Evolutionary conservation across 1,139 yeast species (phyloP), one percentile per base, ranked within the genome.

Genomic region (Casaregolazyma lundiana): DNA sequence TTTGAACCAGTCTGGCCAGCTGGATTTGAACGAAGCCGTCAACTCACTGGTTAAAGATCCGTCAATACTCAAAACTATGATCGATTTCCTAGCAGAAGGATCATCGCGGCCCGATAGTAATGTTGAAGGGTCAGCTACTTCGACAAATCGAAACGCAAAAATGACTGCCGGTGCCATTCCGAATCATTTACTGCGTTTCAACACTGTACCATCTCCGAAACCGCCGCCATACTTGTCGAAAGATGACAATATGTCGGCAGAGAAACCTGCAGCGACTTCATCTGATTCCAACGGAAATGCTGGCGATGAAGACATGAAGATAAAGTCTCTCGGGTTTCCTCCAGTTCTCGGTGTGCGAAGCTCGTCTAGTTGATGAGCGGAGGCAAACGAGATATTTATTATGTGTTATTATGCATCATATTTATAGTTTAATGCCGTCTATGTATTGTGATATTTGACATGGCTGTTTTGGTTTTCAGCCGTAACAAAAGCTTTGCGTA

Each of bases 11-110:
- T 38, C 48, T 13, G 50, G 44, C 17, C 40, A 35, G 9, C 11
- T 42, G 21, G 54, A 48, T 36, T 48, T 60, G 41, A 60, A 56
- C 35, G 54, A 52, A 16, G 59, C 63, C 19, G 52, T 60, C 8
- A 50, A 53, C 35, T 53, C 55, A 16, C 48, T 60, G 13, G 56
- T 60, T 11, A 56, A 58, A 39, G 64, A 60, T 36, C 61, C 64
- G 13, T 55, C 53, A 22, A 44, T 60, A 35, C 47, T 60, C 38
- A 53, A 50, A 40, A 58, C 41, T n/a, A 47, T 52, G 53, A 47
- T 50, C 6, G 55, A 45, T 24, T 17, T 48, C 6, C 38, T 49
- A 19, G 42, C 48, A 8, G 48, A 44, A 24, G 53, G 41, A 34
- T 41, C 47, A n/a, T 37, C 24, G 38, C 11, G 17, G 5, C 18